Evolutionary conservation across 768 basidiomycete species (phyloP).

Genomic region (Pleurotus eryngii): DNA sequence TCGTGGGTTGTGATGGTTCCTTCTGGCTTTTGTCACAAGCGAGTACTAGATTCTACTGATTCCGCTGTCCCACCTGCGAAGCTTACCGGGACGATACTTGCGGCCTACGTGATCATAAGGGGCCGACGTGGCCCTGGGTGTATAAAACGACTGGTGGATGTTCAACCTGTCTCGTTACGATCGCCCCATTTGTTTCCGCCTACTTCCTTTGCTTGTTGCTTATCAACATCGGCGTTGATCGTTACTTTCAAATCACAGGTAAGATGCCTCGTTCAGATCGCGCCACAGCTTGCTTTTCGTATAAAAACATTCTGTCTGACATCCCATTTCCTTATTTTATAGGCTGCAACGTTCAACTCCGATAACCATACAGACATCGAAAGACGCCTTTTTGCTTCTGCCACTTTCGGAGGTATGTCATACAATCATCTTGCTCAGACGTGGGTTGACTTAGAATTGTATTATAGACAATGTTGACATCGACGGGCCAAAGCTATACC

Average conservation of each 20-base stretch:
- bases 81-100: background rate
- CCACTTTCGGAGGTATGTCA: background rate
- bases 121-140: background rate
- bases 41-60: background rate
- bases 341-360: background rate
- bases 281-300: background rate
- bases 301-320: background rate
- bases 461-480: background rate
- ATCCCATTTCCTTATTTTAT: background rate
- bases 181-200: no score
- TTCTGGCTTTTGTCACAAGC: background rate
- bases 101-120: slow-evolving; percentile 4
- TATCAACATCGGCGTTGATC: background rate
- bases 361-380: background rate
- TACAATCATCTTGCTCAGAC: background rate
- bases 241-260: background rate
- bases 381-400: background rate
- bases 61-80: background rate
- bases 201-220: background rate
- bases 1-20: slow-evolving; percentile 4
- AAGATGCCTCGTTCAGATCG: background rate
- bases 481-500: background rate
- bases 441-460: background rate
- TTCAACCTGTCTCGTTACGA: no score
- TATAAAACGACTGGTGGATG: background rate